These are phyloP conservation scores for Ziziphus jujuba DNA, from an alignment of 306 rosid genomes.

Conservation along the genomic window DNA sequence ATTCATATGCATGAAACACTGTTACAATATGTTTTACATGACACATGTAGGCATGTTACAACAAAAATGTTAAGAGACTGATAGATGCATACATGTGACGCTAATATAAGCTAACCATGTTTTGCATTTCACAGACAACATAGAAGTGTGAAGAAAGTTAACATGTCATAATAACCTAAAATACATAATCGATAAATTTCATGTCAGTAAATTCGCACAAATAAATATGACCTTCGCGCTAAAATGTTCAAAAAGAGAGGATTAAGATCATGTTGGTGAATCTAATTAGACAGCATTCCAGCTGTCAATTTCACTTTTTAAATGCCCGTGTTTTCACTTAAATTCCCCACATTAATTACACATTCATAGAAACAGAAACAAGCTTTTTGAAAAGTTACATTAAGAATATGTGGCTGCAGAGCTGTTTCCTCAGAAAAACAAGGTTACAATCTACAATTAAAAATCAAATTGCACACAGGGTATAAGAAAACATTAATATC, in stretches of 20 bases:
- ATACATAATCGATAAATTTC: too few species aligned
- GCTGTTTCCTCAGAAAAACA: neutral
- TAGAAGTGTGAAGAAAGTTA: too few species aligned
- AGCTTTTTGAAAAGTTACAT: neutral
- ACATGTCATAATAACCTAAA: too few species aligned
- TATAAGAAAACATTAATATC: neutral
- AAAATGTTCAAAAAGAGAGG: neutral
- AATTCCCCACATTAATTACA: neutral
- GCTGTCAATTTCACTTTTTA: too few species aligned
- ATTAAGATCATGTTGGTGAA: neutral
- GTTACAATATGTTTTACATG: neutral
- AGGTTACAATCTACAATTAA: neutral
- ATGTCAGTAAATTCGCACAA: neutral
- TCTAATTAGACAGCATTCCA: neutral
- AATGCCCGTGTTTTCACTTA: too few species aligned
- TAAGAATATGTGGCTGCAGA: neutral
- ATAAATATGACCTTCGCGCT: neutral
- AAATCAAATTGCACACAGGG: conserved; percentile 4
- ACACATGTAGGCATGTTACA: neutral
- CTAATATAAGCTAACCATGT: too few species aligned
- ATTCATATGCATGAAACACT: neutral
- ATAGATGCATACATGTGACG: too few species aligned
- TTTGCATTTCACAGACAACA: too few species aligned
- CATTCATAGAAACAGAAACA: neutral
- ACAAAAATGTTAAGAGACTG: neutral